Evolutionary conservation across 306 rosid genomes (phyloP), one percentile per base, ranked within the genome.

Genomic region (Macrotyloma uniflorum): DNA sequence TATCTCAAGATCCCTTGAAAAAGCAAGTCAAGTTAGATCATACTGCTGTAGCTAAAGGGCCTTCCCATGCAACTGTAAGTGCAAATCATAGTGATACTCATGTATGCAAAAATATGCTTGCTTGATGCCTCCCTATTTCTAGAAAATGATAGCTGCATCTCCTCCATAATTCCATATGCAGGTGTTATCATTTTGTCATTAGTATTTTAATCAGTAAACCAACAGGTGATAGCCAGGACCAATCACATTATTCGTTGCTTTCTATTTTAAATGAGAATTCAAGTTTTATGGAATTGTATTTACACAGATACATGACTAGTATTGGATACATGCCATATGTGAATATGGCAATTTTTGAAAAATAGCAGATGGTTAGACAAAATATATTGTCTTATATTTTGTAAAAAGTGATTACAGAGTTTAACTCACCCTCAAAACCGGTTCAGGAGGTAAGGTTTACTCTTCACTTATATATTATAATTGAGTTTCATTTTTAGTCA

Each of bases 1-100:
- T 55, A 80, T 74, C 80, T 58, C 85, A 63, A 38, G 85, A 83
- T 51, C 86, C 86, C 51, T 75, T 68, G 61, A 83, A 73, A 46
- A 91, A 89, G 86, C 90, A 82, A 71, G 79, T 61, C 77, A 89
- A 88, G 81, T 59, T 84, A 59, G 87, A 82, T 68, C 80, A 63
- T 81, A 23, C 76, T 79, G 64, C 83, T 36, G 72, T 50, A 70
- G 42, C 78, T 63, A 62, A 32, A 65, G 80, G 75, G 45, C 20
- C 87, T 36, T 77, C 84, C 32, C 57, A 49, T 19, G 64, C 55
- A 62, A 72, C 43, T 83, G 97, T 86, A 88, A 88, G 97, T 75
- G 67, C 43, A 85, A 45, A 75, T 58, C 32, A 18, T 54, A 57
- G 12, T 45, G 42, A 79, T 74, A 47, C 80, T 36, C 24, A 58